These are phyloP conservation scores for Xylogone sp. DNA, from an alignment of 2,329 filamentous ascomycete genomes.

Conservation along the genomic window DNA sequence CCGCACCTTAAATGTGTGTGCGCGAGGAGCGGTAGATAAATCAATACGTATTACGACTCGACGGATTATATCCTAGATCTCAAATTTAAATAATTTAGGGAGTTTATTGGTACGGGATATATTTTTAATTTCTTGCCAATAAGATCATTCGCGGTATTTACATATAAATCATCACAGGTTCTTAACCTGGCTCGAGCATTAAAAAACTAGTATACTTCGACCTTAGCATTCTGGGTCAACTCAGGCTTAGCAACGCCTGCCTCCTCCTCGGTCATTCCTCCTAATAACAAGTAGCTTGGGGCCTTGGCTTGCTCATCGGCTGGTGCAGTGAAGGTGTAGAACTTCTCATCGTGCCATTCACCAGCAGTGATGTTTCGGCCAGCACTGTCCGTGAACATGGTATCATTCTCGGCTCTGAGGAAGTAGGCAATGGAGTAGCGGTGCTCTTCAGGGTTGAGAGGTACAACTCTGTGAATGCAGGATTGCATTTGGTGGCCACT, in stretches of 20 bases:
- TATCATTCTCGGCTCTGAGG: conserved; percentile 52
- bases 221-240: neutral
- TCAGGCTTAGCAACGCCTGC: neutral
- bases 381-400: conserved; percentile 51
- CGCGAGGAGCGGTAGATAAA: no score
- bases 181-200: no score
- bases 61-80: no score
- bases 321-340: conserved; percentile 38
- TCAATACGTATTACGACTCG: no score
- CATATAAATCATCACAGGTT: no score
- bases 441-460: conserved; percentile 46
- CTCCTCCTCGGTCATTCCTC: conserved; percentile 46
- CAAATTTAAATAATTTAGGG: no score
- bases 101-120: no score
- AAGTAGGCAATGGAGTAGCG: conserved; percentile 58
- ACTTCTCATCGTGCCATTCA: conserved; percentile 53
- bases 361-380: conserved; percentile 49
- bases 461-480: conserved; percentile 55
- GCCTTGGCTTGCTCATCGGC: conserved; percentile 43
- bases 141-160: no score
- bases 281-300: conserved; percentile 44
- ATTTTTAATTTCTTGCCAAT: no score
- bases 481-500: conserved; percentile 50
- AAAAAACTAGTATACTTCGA: neutral
- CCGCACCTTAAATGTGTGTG: no score